phyloP scores from a whole-genome alignment of 1,284 basidiomycete species.

The Malassezia caprae region DNA sequence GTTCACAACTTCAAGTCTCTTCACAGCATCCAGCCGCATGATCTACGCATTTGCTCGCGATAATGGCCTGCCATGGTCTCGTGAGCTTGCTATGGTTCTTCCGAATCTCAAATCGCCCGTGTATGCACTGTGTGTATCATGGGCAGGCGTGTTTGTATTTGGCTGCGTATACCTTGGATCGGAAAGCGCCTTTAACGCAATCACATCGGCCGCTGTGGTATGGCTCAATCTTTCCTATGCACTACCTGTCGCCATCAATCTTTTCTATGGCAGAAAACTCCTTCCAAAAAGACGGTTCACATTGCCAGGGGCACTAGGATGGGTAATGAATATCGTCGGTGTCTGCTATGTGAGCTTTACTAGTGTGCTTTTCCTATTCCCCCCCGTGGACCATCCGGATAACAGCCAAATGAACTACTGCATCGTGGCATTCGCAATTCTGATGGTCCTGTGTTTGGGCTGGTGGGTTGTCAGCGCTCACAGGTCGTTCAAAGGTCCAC shows the following conservation, averaged over 20 bases:
- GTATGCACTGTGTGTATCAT: slow-evolving; percentile 56
- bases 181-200: slow-evolving; percentile 53
- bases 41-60: slow-evolving; percentile 64
- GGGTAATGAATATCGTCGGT: slow-evolving; percentile 47
- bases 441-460: slow-evolving; percentile 18
- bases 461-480: slow-evolving; percentile 26
- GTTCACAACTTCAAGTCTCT: slow-evolving; percentile 29
- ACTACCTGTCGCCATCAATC: slow-evolving; percentile 45
- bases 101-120: slow-evolving; percentile 42
- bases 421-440: slow-evolving; percentile 38
- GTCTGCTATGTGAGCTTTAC: slow-evolving; percentile 50
- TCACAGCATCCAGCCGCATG: slow-evolving; percentile 58
- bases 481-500: slow-evolving; percentile 23
- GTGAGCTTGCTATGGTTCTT: slow-evolving; percentile 54
- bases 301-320: not conserved
- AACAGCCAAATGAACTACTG: slow-evolving; percentile 51
- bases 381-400: slow-evolving; percentile 49
- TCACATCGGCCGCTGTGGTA: slow-evolving; percentile 50
- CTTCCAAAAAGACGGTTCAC: not conserved
- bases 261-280: slow-evolving; percentile 4
- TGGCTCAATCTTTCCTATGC: slow-evolving; percentile 51
- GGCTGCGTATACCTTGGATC: slow-evolving; percentile 53
- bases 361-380: slow-evolving; percentile 53
- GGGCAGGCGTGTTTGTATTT: slow-evolving; percentile 49
- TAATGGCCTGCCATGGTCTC: slow-evolving; percentile 57